phyloP scores from a whole-genome alignment of 208 protist genomes.

The Crithidia expoeki region DNA sequence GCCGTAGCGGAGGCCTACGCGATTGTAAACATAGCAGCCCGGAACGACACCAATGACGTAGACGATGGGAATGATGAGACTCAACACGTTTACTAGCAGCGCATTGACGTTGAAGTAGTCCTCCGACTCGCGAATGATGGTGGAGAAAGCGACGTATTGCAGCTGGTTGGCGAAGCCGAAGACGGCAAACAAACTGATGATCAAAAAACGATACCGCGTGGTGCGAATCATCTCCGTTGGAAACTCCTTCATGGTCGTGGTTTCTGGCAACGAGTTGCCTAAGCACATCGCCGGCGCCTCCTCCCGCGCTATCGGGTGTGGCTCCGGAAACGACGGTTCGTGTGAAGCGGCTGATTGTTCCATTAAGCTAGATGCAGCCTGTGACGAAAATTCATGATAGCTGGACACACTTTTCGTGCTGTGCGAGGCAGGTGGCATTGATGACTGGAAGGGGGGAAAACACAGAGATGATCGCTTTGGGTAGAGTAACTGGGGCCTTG shows the following conservation, averaged over 20 bases:
- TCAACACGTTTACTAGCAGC: constrained; percentile 49
- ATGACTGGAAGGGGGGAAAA: background rate
- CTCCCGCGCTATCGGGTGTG: background rate
- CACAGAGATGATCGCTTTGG: background rate
- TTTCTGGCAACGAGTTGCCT: background rate
- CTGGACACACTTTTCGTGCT: background rate
- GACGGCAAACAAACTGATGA: constrained; percentile 37
- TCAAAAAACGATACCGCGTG: constrained; percentile 38
- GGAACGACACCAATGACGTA: constrained; percentile 49
- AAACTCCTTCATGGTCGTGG: background rate
- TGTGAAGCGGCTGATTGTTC: background rate
- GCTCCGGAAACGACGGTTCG: background rate
- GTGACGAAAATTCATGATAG: background rate
- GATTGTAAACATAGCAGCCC: constrained; percentile 45
- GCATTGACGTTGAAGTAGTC: constrained; percentile 36
- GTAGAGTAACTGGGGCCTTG: too few relatives aligned
- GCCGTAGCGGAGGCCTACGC: constrained; percentile 50
- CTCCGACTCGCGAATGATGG: constrained; percentile 45
- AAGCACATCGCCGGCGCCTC: background rate
- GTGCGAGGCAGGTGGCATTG: background rate
- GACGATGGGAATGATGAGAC: constrained; percentile 41
- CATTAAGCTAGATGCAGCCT: background rate
- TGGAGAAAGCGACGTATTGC: constrained; percentile 51
- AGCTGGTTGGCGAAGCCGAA: constrained; percentile 58
- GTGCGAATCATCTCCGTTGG: constrained; percentile 9